These are phyloP conservation scores for Alternaria postmessia DNA, from an alignment of 2,329 filamentous ascomycete genomes.

Conservation along the genomic window DNA sequence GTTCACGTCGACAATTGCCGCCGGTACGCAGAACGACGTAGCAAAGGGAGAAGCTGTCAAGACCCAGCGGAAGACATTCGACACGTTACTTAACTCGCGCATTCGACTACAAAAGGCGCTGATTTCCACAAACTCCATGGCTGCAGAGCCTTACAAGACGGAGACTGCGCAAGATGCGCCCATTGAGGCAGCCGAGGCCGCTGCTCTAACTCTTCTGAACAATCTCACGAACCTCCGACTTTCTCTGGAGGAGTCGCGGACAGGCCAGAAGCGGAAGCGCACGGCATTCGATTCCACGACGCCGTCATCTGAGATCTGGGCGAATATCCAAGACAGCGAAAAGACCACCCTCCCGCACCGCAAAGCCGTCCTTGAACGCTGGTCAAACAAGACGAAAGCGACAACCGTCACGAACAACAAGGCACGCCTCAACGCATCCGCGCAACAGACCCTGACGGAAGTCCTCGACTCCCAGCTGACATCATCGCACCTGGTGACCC, in stretches of 20 bases:
- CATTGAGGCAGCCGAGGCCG: conserved; percentile 81
- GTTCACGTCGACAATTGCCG: conserved; percentile 69
- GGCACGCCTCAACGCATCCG: conserved; percentile 66
- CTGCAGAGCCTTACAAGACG: conserved; percentile 30
- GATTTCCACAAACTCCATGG: conserved; percentile 75
- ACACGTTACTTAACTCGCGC: conserved; percentile 85
- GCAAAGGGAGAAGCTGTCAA: conserved; percentile 88
- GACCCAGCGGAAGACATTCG: conserved; percentile 83
- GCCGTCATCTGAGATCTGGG: conserved; percentile 74
- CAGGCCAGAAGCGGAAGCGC: conserved; percentile 68
- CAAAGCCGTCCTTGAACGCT: conserved; percentile 81
- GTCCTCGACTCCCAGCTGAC: conserved; percentile 74
- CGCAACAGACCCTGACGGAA: conserved; percentile 70
- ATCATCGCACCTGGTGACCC: conserved; percentile 72
- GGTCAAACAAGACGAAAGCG: conserved; percentile 80
- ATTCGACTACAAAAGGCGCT: conserved; percentile 94
- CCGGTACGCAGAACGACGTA: conserved; percentile 77
- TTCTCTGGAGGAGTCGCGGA: conserved; percentile 62
- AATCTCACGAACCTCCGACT: conserved; percentile 76
- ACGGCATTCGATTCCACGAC: conserved; percentile 62
- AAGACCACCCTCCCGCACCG: conserved; percentile 66
- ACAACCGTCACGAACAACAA: conserved; percentile 62
- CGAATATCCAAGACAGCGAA: conserved; percentile 73
- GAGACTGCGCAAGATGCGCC: conserved; percentile 56
- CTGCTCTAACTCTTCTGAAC: conserved; percentile 84